phyloP scores from a whole-genome alignment of 1,284 basidiomycete genomes.

The Sutorius eximius region DNA sequence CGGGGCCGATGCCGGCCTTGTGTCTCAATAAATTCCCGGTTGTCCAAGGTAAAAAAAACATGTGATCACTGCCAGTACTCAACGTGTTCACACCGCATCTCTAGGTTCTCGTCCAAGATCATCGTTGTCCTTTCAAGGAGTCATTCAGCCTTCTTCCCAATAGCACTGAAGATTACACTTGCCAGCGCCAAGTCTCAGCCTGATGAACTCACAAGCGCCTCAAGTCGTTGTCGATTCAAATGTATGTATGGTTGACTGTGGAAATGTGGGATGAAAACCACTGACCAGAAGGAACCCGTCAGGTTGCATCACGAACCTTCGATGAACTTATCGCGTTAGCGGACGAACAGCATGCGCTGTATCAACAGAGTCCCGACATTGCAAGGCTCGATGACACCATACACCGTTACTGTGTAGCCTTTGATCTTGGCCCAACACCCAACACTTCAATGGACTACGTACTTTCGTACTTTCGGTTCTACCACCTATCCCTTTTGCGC shows the following conservation, averaged over 20 bases:
- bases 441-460: conserved; percentile 3
- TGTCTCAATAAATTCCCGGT: too few species aligned
- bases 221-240: not conserved
- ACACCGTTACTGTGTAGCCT: conserved; percentile 9
- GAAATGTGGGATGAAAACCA: not conserved
- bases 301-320: conserved; percentile 1
- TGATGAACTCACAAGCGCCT: not conserved
- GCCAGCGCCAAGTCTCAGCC: not conserved
- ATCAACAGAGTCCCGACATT: conserved; percentile 3
- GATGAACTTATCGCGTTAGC: conserved; percentile 17
- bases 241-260: not conserved
- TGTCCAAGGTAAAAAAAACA: too few species aligned
- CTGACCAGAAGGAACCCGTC: not conserved
- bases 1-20: too few species aligned
- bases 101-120: not conserved
- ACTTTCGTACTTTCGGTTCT: not conserved
- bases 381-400: not conserved
- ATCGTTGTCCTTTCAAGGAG: not conserved
- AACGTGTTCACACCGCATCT: not conserved
- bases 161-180: not conserved
- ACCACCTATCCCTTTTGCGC: not conserved
- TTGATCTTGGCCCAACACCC: conserved; percentile 16
- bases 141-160: not conserved
- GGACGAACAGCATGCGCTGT: conserved; percentile 13
- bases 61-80: not conserved